Conservation (phyloP, 176 grass and related monocot species). For the Miscanthus lutarioriparius region DNA sequence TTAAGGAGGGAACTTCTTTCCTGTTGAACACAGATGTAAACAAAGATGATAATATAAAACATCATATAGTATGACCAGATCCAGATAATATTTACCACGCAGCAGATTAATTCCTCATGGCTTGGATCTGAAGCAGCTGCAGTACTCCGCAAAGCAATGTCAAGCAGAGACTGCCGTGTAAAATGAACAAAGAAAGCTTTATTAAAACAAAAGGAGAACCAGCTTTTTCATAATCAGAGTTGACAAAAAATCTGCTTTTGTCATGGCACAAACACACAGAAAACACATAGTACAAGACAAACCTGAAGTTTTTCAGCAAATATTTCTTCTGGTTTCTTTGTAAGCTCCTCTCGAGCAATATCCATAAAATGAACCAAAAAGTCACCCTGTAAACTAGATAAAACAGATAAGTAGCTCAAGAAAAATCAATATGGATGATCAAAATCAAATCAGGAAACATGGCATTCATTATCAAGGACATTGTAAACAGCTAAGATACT, state of each 20-base stretch:
- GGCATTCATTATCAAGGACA: not conserved
- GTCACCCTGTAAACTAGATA: conserved; percentile 73
- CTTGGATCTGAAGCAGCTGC: conserved; percentile 88
- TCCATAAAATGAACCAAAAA: conserved; percentile 99
- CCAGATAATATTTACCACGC: conserved; percentile 60
- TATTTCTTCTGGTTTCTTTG: conserved; percentile 87
- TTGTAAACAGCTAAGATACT: not conserved
- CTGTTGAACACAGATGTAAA: conserved; percentile 49
- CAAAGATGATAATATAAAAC: conserved; percentile 29
- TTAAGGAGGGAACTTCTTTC: conserved; percentile 88
- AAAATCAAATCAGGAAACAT: conserved; percentile 25
- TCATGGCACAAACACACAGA: conserved; percentile 6
- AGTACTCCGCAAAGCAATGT: conserved; percentile 88
- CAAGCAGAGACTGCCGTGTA: conserved; percentile 80
- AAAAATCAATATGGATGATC: conserved; percentile 31
- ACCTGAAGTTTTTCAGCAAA: conserved; percentile 97
- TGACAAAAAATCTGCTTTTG: not conserved
- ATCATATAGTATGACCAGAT: conserved; percentile 26
- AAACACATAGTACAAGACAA: conserved; percentile 24
- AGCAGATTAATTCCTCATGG: conserved; percentile 94
- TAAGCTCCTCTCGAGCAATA: conserved; percentile 95
- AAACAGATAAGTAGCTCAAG: conserved; percentile 20
- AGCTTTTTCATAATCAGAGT: conserved; percentile 17
- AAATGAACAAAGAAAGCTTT: conserved; percentile 37
- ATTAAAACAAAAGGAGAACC: conserved; percentile 18